A percentile compares a stretch with the other conserved stretches of the same genome.
Evolutionary conservation across 2,329 filamentous ascomycete species (phyloP).

Genomic region (Didymellaceae sp.): DNA sequence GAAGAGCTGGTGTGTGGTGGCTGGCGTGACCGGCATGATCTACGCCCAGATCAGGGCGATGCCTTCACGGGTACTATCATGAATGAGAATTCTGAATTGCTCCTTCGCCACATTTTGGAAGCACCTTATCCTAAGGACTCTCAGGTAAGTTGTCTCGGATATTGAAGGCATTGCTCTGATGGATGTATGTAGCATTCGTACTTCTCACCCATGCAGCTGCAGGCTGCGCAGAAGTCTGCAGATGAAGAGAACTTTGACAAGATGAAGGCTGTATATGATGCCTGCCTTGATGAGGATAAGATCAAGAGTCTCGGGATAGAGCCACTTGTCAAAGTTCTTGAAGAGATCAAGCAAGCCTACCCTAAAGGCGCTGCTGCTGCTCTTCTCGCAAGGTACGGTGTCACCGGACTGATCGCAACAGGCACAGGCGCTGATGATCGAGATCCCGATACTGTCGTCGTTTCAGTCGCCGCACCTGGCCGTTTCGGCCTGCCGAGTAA

Average conservation of each 20-base stretch:
- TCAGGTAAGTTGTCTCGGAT: slow-evolving; percentile 14
- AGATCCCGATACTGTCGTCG: slow-evolving; percentile 61
- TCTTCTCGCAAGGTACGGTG: slow-evolving; percentile 55
- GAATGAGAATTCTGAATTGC: slow-evolving; percentile 64
- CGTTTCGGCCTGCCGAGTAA: slow-evolving; percentile 52
- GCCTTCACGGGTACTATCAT: slow-evolving; percentile 67
- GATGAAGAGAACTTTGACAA: slow-evolving; percentile 71
- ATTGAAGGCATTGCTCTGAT: background rate
- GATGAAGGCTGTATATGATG: slow-evolving; percentile 67
- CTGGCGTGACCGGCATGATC: slow-evolving; percentile 68
- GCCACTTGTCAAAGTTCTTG: slow-evolving; percentile 65
- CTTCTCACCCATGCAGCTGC: slow-evolving; percentile 53
- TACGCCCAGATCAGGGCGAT: slow-evolving; percentile 68
- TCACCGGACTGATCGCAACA: slow-evolving; percentile 42
- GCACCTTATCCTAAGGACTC: slow-evolving; percentile 56
- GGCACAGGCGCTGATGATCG: slow-evolving; percentile 56
- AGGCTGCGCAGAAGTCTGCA: slow-evolving; percentile 48
- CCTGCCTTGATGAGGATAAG: slow-evolving; percentile 68
- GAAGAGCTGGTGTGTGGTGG: slow-evolving; percentile 72
- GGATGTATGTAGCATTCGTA: slow-evolving; percentile 53
- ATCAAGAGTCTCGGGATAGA: slow-evolving; percentile 62
- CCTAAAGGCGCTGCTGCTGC: slow-evolving; percentile 52
- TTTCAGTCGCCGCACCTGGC: slow-evolving; percentile 57
- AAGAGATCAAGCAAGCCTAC: slow-evolving; percentile 51
- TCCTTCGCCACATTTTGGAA: slow-evolving; percentile 69